Evolutionary conservation across 495 filamentous ascomycete genomes (phyloP).

Genomic region (Astrothelium macrocarpum): DNA sequence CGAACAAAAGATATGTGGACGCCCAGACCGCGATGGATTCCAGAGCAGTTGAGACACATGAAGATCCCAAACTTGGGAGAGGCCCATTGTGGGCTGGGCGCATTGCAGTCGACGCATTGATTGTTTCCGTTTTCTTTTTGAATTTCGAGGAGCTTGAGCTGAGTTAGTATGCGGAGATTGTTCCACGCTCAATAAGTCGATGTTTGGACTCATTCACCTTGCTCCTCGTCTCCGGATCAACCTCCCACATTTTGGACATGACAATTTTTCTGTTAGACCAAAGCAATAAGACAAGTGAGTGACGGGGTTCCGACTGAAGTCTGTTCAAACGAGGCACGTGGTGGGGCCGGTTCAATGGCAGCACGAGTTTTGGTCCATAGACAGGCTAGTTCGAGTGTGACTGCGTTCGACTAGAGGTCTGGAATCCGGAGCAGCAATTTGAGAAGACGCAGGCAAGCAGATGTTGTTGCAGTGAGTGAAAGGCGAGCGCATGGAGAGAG

Average conservation of each 20-base stretch:
- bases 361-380: background rate
- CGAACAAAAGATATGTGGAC: conserved; percentile 98
- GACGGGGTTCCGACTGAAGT: background rate
- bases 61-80: conserved; percentile 77
- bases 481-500: background rate
- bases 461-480: background rate
- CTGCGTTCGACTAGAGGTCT: background rate
- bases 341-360: background rate
- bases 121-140: conserved; percentile 82
- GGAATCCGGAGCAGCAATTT: background rate
- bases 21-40: conserved; percentile 85
- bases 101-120: conserved; percentile 84
- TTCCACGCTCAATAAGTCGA: background rate
- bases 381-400: background rate
- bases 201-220: conserved; percentile 50
- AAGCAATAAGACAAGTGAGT: background rate
- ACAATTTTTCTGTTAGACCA: background rate
- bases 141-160: conserved; percentile 64
- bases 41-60: conserved; percentile 93
- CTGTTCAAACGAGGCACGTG: background rate
- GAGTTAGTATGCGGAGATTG: conserved; percentile 7
- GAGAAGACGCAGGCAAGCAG: too few relatives aligned
- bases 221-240: conserved; percentile 87
- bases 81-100: conserved; percentile 92
- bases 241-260: conserved; percentile 73